Base-by-base conservation (phyloP, 2,329 filamentous ascomycete genomes). In the Paraphoma chrysanthemicola region DNA sequence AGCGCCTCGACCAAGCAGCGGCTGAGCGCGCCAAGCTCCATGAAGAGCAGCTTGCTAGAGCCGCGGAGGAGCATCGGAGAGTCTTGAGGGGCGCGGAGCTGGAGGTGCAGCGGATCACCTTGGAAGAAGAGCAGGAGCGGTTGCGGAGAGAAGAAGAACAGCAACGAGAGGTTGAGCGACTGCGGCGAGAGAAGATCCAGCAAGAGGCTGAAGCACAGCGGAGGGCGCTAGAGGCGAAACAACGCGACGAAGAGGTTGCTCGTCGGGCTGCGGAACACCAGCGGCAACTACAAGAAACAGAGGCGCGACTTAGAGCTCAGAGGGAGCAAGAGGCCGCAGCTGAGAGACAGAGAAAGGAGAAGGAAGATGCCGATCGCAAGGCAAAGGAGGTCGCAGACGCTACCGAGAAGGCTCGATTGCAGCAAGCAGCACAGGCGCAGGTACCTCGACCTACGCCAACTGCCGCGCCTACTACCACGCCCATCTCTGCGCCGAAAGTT, bases 41-140 rank as follows among this genome's bases (percentile, higher is more conserved):
- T 70, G 82, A 84, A 55, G 84, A 87, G 64, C 89, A 89, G 12
- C 83, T 94, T 14, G 85, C 85, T 44, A 84, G 85, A 45, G 89
- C 89, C 4, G 86, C 86, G 47, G 81, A 82, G 12, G 85, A 89
- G 68, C 90, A 93, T 72, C 85, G 90, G 38, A 82, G 85, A 29
- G 84, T 94, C 10, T 82, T 82, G 44, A 77, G 81, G 50, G 80
- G 82, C 48, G 86, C 86, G 3, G 81, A 86, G 66, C 78, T 81
- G 17, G 83, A 81, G 16, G 66, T 85, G n/a, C 76, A 83, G 41
- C 77, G 79, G n/a, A 75, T 85, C 55, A 71, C 78, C 17, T 61
- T 81, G 7, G 77, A 83, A 70, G 67, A 78, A 39, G 72, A 79
- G 57, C 68, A 71, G 28, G 67, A 75, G 55, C 63, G 69, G 11